Evolutionary conservation across 768 basidiomycete species (phyloP), one percentile per base, ranked within the genome.

Genomic region (Cytidiella melzeri): DNA sequence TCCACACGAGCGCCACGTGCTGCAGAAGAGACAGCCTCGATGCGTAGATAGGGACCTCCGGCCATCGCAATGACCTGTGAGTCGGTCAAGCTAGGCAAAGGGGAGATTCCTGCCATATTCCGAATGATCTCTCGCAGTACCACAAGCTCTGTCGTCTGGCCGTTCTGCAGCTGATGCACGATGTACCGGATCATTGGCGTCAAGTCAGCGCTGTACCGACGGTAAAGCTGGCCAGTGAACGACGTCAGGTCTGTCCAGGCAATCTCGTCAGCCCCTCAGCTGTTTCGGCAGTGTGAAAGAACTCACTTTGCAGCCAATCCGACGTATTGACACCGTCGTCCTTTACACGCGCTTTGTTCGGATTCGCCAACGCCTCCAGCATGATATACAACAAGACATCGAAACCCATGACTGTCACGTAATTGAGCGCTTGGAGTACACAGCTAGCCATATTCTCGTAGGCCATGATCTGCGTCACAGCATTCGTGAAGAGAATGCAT

Each of bases 91-190:
- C 84, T 92, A 0, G 91, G 89, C 44, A 96, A 71, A 3, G 92
- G 91, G 59, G 95, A 87, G 51, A 96, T 90, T 3, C 89, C 92
- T 4, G 92, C 87, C 92, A 97, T 95, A 63, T 92, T 90, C 78
- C 83, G 87, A 44, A 98, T 91, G 44, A 99, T 70, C 60, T 95
- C 92, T 26, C 87, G 81, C n/a, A 99, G 73, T 20, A 98, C 88
- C 19, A 93, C 78, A 39, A 97, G 83, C 59, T 98, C 93, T 10
- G 87, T 84, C 1, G 89, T 80, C 61, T 92, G 83, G 28, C 83
- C 84, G 41, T 81, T 80, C 61, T 87, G 80, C 25, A 98, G 73
- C 61, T 94, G 92, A 61, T 98, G 91, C 37, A 90, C 87, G 55
- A 98, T 80, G 59, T 95, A 97, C 64, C 83, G 87, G 48, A 99